A percentile compares a stretch with the other conserved stretches of the same genome.
Evolutionary conservation across 345 rosid genomes (phyloP).

Genomic region (Atalantia buxifolia): DNA sequence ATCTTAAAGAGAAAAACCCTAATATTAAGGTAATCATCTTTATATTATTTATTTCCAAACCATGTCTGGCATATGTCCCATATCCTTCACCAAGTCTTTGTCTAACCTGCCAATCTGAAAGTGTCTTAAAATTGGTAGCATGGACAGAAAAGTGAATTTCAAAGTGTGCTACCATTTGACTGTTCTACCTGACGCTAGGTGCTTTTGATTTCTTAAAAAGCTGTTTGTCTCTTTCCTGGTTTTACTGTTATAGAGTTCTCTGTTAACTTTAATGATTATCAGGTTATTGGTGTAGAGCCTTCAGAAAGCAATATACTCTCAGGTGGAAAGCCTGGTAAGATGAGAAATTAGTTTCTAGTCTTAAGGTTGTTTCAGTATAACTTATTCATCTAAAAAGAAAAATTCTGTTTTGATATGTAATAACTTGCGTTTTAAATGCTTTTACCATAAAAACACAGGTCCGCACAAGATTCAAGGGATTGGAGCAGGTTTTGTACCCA

Average conservation of each 20-base stretch:
- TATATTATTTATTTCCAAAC: background rate
- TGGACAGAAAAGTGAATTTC: constrained; percentile 7
- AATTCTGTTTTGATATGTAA: background rate
- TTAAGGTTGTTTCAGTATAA: background rate
- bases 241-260: background rate
- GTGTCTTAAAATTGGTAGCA: background rate
- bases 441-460: constrained; percentile 42
- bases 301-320: constrained; percentile 73
- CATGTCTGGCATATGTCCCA: background rate
- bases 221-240: constrained; percentile 1
- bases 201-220: background rate
- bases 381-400: background rate
- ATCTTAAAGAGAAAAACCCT: constrained; percentile 70
- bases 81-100: background rate
- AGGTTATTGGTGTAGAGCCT: constrained; percentile 92
- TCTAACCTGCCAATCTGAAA: constrained; percentile 2
- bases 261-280: constrained; percentile 14
- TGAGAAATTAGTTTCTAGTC: background rate
- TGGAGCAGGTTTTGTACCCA: constrained; percentile 96
- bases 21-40: constrained; percentile 52
- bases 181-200: background rate
- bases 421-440: background rate
- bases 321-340: constrained; percentile 83
- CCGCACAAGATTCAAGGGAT: constrained; percentile 99
- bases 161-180: background rate